Conservation (phyloP, 768 basidiomycete species). For the Rhodotorula babjevae region DNA sequence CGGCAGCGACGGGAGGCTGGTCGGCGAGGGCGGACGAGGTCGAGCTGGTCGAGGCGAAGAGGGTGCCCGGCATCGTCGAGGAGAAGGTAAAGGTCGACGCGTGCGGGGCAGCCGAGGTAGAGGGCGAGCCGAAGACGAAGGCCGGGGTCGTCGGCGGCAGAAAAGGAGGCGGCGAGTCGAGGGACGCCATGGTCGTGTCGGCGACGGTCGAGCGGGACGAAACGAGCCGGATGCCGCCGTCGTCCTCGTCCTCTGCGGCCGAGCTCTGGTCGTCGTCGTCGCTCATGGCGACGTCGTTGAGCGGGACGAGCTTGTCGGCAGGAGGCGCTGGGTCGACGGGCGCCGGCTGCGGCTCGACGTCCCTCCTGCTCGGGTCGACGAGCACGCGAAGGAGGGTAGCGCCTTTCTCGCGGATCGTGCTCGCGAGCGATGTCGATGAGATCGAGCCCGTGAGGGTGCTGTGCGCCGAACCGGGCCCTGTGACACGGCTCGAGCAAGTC, state of each 20-base stretch:
- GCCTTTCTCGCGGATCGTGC: conserved; percentile 4
- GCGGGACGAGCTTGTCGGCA: too few species aligned
- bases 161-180: neutral
- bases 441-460: neutral
- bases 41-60: conserved; percentile 1
- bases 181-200: neutral
- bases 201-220: neutral
- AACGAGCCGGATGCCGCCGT: conserved; percentile 12
- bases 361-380: neutral
- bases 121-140: conserved; percentile 20
- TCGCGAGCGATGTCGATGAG: neutral
- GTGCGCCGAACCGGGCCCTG: neutral
- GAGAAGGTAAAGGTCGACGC: neutral
- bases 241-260: neutral
- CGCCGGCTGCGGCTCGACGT: neutral
- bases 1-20: neutral
- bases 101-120: neutral
- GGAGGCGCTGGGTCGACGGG: too few species aligned
- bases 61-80: conserved; percentile 13
- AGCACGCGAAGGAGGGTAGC: neutral
- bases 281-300: neutral
- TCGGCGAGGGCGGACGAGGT: neutral
- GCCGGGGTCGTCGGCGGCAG: neutral
- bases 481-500: neutral
- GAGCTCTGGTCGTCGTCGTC: neutral